These are phyloP conservation scores for Zygoascus biomembranicola DNA, from an alignment of 805 yeast species.

Conservation along the genomic window DNA sequence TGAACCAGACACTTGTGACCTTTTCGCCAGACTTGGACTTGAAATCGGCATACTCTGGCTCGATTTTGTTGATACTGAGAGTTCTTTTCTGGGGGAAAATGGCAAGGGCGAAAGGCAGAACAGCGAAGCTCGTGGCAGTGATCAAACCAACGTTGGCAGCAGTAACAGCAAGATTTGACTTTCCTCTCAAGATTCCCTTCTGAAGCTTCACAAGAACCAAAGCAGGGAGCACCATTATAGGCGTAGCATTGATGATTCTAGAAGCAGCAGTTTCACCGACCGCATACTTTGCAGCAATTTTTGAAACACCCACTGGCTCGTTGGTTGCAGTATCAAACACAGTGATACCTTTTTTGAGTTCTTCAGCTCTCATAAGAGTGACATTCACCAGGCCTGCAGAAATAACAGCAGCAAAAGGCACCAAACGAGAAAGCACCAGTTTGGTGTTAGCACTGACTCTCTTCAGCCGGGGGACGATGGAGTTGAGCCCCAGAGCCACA, in stretches of 20 bases:
- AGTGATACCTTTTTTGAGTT: constrained; percentile 51
- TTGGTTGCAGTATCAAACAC: constrained; percentile 32
- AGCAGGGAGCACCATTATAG: constrained; percentile 96
- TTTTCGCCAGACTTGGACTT: constrained; percentile 53
- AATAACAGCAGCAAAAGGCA: constrained; percentile 98
- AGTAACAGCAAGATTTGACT: constrained; percentile 56
- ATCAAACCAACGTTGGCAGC: constrained; percentile 78
- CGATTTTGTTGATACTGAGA: constrained; percentile 52
- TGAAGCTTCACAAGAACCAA: constrained; percentile 72
- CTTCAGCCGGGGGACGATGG: constrained; percentile 80
- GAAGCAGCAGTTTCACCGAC: constrained; percentile 97
- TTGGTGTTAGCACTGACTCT: constrained; percentile 61
- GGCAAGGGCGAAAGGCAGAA: constrained; percentile 89
- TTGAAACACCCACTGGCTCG: constrained; percentile 52
- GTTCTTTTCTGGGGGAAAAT: constrained; percentile 86
- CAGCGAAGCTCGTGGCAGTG: constrained; percentile 75
- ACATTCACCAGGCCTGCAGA: constrained; percentile 95
- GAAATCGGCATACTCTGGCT: constrained; percentile 50
- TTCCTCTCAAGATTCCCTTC: constrained; percentile 57
- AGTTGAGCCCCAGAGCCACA: constrained; percentile 88
- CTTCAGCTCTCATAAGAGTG: constrained; percentile 94
- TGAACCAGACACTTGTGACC: constrained; percentile 64
- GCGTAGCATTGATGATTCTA: constrained; percentile 92
- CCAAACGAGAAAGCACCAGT: constrained; percentile 71
- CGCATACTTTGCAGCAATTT: constrained; percentile 82